Conservation (phyloP, 805 yeast genomes). For the Schwanniomyces polymorphus region DNA sequence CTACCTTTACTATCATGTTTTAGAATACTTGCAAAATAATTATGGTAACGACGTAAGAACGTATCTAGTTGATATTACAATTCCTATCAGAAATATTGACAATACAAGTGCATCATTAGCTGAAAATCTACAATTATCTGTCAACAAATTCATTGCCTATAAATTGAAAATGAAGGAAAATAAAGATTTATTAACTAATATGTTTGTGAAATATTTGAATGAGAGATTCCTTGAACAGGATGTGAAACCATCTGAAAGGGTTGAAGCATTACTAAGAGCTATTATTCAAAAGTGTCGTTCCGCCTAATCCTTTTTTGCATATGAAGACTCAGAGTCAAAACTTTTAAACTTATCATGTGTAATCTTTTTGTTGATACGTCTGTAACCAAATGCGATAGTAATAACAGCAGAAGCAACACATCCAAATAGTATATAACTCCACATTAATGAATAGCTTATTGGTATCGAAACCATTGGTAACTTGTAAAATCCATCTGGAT, state of each 20-base stretch:
- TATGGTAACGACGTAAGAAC: conserved; percentile 42
- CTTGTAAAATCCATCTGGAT: conserved; percentile 38
- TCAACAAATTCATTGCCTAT: conserved; percentile 69
- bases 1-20: conserved; percentile 64
- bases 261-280: conserved; percentile 35
- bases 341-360: conserved; percentile 15
- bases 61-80: conserved; percentile 54
- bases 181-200: conserved; percentile 30
- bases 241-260: conserved; percentile 20
- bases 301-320: conserved; percentile 19
- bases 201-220: conserved; percentile 23
- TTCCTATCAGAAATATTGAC: conserved; percentile 60
- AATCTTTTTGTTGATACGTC: conserved; percentile 17
- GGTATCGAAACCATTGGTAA: conserved; percentile 33
- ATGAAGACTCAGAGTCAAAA: conserved; percentile 23
- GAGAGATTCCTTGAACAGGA: conserved; percentile 22
- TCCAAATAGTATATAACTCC: conserved; percentile 16
- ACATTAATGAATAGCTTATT: conserved; percentile 21
- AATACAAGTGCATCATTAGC: conserved; percentile 48
- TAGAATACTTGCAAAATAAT: conserved; percentile 49
- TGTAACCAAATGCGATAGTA: conserved; percentile 23
- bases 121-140: conserved; percentile 62
- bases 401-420: conserved; percentile 22
- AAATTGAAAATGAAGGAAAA: conserved; percentile 38
- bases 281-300: conserved; percentile 38